These are phyloP conservation scores for Bipolaris oryzae DNA, from an alignment of 2,329 filamentous ascomycete species.

Conservation along the genomic window DNA sequence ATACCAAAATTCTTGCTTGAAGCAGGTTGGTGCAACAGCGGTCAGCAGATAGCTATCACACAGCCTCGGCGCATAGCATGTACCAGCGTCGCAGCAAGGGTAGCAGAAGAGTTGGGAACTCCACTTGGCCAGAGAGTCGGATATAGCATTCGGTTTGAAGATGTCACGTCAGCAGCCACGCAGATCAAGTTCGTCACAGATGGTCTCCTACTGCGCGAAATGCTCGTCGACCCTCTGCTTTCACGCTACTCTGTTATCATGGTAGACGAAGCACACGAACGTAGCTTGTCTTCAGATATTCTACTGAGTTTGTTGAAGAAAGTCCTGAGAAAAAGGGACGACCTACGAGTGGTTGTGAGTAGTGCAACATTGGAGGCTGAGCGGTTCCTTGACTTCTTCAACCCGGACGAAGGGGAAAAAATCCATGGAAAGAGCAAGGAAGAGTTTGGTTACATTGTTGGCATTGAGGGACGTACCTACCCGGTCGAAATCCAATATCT, in stretches of 20 bases:
- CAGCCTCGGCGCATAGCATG: slow-evolving; percentile 55
- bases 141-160: slow-evolving; percentile 91
- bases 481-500: slow-evolving; percentile 87
- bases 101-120: slow-evolving; percentile 83
- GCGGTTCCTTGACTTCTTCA: slow-evolving; percentile 81
- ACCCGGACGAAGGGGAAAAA: slow-evolving; percentile 50
- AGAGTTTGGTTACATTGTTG: slow-evolving; percentile 71
- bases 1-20: slow-evolving; percentile 89
- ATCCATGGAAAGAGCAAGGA: slow-evolving; percentile 49
- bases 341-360: slow-evolving; percentile 86
- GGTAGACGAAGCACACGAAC: slow-evolving; percentile 96
- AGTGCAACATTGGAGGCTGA: slow-evolving; percentile 93
- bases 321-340: slow-evolving; percentile 77
- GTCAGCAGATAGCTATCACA: slow-evolving; percentile 84
- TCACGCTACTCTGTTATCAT: slow-evolving; percentile 94
- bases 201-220: slow-evolving; percentile 87
- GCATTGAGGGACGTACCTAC: slow-evolving; percentile 84
- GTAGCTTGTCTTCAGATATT: slow-evolving; percentile 90
- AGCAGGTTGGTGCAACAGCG: slow-evolving; percentile 85
- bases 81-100: slow-evolving; percentile 54
- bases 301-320: slow-evolving; percentile 90
- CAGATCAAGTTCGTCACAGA: slow-evolving; percentile 96
- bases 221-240: slow-evolving; percentile 87
- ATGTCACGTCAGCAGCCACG: slow-evolving; percentile 83
- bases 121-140: slow-evolving; percentile 84